Percentiles rank a stretch among this genome's conserved stretches.
Conservation (phyloP, 345 rosid species). For the Populus davidiana region DNA sequence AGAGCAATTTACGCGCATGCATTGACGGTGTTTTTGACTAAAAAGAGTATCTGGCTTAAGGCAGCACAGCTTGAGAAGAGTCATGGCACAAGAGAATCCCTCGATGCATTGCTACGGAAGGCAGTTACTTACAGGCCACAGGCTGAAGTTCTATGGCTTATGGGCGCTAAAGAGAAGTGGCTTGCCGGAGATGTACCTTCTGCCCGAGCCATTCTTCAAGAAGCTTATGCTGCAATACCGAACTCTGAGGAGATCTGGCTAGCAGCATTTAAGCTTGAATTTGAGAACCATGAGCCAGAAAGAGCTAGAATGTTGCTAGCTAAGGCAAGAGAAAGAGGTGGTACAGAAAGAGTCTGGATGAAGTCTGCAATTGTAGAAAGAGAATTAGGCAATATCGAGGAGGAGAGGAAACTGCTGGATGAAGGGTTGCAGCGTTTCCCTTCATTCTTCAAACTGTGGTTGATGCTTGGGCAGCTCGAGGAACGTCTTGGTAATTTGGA, state of each 20-base stretch:
- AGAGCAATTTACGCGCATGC: conserved; percentile 88
- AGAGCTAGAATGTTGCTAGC: conserved; percentile 91
- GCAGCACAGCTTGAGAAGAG: conserved; percentile 97
- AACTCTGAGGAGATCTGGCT: conserved; percentile 93
- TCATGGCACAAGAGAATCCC: conserved; percentile 86
- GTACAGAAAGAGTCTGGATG: conserved; percentile 98
- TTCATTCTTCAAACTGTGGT: conserved; percentile 81
- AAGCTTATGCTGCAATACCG: conserved; percentile 93
- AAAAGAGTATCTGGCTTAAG: conserved; percentile 93
- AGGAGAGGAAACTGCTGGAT: conserved; percentile 75
- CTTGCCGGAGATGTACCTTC: conserved; percentile 95
- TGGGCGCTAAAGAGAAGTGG: conserved; percentile 99
- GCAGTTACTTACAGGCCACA: conserved; percentile 89
- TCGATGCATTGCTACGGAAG: conserved; percentile 75
- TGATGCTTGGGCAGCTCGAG: conserved; percentile 95
- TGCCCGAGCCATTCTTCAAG: conserved; percentile 88
- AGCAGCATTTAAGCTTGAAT: conserved; percentile 96
- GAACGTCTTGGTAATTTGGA: conserved; percentile 61
- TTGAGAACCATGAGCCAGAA: conserved; percentile 94
- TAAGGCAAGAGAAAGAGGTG: conserved; percentile 93
- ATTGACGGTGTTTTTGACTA: conserved; percentile 77
- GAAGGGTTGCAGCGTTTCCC: conserved; percentile 84
- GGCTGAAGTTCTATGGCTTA: conserved; percentile 95
- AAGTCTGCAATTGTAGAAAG: conserved; percentile 95
- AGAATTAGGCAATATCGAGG: conserved; percentile 67